Evolutionary conservation across 306 rosid species (phyloP), one percentile per base, ranked within the genome.

Genomic region (Crotalaria pallida): DNA sequence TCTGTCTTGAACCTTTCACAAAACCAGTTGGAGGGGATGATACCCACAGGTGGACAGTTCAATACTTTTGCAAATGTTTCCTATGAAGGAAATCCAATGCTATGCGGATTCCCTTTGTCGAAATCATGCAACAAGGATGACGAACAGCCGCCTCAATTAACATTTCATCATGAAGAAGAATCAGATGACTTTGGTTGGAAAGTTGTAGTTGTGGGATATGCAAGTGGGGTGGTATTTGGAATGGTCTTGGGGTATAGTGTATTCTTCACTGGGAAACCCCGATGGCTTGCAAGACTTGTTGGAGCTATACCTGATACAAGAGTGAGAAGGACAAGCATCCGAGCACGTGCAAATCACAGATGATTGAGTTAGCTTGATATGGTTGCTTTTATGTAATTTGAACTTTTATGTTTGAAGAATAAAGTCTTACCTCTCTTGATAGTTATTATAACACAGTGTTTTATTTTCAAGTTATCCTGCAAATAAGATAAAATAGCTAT

Each of bases 41-140:
- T 85, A 18, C 89, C 86, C 2, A 44, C 7, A 7, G 74, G 86
- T 1, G n/a, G 34, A n/a, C 83, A 85, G 7, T 85, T 85, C 22
- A 4, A 49, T 10, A 85, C 86, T 23, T 85, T 79, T 55, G 26
- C 5, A 7, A 72, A 13, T 5, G 38, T 23, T 10, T 85, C 89
- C 0, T 79, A 76, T 5, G 19, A 4, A 0, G 84, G 79, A 15
- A 85, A 79, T 23, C 16, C 2, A 0, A 52, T 29, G n/a, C 50
- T 85, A 1, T 79, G 80, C 13, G 86, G 84, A n/a, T 4, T 18
- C 3, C 86, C 88, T 0, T 18, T 85, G 48, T 58, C 78, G 31
- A 58, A 50, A 34, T 33, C 55, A 15, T 81, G 77, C 44, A 29
- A 23, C 0, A 17, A 10, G 5, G 58, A 34, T 21, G 44, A 40